These are phyloP conservation scores for Calocybe gangraenosa DNA, from an alignment of 768 basidiomycete genomes.

Conservation along the genomic window DNA sequence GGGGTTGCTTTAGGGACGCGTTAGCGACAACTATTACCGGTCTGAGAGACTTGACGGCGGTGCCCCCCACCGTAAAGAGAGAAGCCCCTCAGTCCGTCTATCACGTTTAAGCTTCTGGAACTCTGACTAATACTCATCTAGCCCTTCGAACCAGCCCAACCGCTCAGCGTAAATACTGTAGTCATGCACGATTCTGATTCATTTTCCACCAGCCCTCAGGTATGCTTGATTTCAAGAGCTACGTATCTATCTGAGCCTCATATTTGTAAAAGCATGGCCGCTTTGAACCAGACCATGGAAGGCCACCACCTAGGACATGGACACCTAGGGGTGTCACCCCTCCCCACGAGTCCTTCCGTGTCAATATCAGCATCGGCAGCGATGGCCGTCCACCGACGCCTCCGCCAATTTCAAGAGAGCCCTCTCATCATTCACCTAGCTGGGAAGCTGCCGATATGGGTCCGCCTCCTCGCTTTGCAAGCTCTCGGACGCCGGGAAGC, in stretches of 20 bases:
- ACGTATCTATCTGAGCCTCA: neutral
- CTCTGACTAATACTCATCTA: neutral
- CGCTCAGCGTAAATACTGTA: slow-evolving; percentile 3
- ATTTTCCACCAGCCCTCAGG: slow-evolving; percentile 8
- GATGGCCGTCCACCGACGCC: slow-evolving; percentile 19
- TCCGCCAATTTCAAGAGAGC: slow-evolving; percentile 25
- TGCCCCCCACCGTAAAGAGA: slow-evolving; percentile 8
- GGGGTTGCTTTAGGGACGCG: neutral
- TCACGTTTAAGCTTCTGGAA: neutral
- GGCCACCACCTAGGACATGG: slow-evolving; percentile 16
- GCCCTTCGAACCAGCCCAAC: slow-evolving; percentile 10
- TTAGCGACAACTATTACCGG: slow-evolving; percentile 6
- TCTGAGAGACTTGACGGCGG: slow-evolving; percentile 8
- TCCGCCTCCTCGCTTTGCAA: slow-evolving; percentile 13
- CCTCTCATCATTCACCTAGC: slow-evolving; percentile 21
- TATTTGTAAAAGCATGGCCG: slow-evolving; percentile 1
- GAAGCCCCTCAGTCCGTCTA: slow-evolving; percentile 15
- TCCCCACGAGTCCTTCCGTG: slow-evolving; percentile 8
- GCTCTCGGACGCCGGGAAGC: slow-evolving; percentile 10
- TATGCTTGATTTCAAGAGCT: neutral
- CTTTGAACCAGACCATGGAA: slow-evolving; percentile 1
- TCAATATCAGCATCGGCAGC: slow-evolving; percentile 2
- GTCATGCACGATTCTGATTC: slow-evolving; percentile 1
- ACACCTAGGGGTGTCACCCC: slow-evolving; percentile 19
- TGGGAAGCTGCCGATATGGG: slow-evolving; percentile 17